Base-by-base conservation (phyloP, 2,329 filamentous ascomycete species). In the Epicoccum nigrum region DNA sequence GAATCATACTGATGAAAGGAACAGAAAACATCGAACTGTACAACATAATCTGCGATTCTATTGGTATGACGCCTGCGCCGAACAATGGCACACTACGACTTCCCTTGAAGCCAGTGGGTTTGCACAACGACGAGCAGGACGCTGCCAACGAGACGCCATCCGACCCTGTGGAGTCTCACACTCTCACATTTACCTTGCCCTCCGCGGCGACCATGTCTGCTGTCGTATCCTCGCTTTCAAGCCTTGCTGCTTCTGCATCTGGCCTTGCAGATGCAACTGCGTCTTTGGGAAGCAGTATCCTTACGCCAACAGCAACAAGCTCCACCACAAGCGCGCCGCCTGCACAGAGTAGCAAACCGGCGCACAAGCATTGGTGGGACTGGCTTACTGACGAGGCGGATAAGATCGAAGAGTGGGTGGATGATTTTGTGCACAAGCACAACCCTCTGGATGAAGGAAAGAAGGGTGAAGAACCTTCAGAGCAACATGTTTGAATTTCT, bases 1-100 rank as follows among this genome's bases (percentile, higher is more conserved):
- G 12, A 7, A 2, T 23, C 2, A 4, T 27, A 28, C 43, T 51
- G 19, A 51, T 27, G 13, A 9, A 13, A 4, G 13, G 16, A 15
- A 4, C 62, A 93, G 89, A 97, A 83, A 97, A 97, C 59, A 92
- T 85, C 52, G 89, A 97, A 65, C 89, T 97, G 7, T 97, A 97
- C 76, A 96, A 96, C 66, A 90, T 97, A 56, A 75, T 97, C 35
- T 97, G 93, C 70, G 92, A 97, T 74, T 92, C 90, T 0, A 75
- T 97, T 20, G 86, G 87, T 11, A 77, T 97, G 50, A 72, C 73
- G 4, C 89, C 92, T 0, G 81, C 81, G 45, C 84, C 89, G 1
- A 97, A 96, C 70, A 97, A 97, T 67, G 93, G 93, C 41, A 96
- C 92, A 0, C 76, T 97, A 5, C 81, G 86, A 9, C 80, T 93